Evolutionary conservation across 2,329 filamentous ascomycete species (phyloP).

Genomic region (Calonectria naviculata): DNA sequence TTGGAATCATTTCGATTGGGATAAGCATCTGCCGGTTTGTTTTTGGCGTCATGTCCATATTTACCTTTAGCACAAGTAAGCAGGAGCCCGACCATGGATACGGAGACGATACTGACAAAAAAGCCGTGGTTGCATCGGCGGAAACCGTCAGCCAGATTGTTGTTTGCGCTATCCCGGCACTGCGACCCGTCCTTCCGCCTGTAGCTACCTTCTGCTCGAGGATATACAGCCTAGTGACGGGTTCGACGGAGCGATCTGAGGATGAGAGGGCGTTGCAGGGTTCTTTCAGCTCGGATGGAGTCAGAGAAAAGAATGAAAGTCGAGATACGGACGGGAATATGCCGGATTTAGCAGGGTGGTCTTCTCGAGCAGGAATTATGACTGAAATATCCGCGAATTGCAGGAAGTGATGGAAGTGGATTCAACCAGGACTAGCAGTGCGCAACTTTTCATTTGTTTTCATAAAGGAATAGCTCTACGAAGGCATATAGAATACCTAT

Average conservation of each 20-base stretch:
- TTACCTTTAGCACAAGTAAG: background rate
- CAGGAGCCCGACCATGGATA: background rate
- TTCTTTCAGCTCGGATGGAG: background rate
- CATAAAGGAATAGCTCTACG: background rate
- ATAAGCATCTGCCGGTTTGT: background rate
- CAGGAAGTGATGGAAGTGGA: background rate
- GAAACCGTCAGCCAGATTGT: background rate
- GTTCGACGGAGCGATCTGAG: background rate
- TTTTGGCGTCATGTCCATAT: background rate
- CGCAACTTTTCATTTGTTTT: background rate
- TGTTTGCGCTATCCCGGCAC: background rate
- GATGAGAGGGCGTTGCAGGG: background rate
- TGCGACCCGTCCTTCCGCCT: background rate
- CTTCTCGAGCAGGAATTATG: background rate
- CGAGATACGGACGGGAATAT: background rate
- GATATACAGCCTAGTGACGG: background rate
- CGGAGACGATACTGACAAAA: background rate
- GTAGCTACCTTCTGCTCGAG: background rate
- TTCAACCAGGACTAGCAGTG: background rate
- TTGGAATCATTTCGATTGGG: background rate
- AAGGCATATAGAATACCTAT: background rate
- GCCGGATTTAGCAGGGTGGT: background rate
- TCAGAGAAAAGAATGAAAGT: background rate
- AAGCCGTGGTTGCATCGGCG: background rate
- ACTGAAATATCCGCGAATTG: background rate